Percentiles rank a stretch among this genome's conserved stretches.
Evolutionary conservation across 2,329 filamentous ascomycete species (phyloP).

Genomic region (Colletotrichum liaoningense): DNA sequence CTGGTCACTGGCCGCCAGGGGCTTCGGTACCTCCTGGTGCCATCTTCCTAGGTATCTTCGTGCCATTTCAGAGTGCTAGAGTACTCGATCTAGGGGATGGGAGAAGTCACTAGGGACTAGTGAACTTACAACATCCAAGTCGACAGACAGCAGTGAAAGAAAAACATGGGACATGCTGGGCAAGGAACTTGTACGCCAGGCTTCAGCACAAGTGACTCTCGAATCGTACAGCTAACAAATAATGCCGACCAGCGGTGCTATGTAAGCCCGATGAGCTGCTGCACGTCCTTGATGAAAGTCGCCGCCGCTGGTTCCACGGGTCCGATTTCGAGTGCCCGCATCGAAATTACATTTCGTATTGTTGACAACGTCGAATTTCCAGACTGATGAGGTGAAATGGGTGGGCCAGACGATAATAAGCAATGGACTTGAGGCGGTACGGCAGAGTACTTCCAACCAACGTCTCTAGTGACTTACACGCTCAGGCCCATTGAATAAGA

Average conservation of each 20-base stretch:
- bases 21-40: neutral
- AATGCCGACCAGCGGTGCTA: neutral
- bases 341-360: constrained; percentile 31
- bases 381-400: constrained; percentile 1
- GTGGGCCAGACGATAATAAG: constrained; percentile 1
- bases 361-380: constrained; percentile 5
- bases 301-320: neutral
- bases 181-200: neutral
- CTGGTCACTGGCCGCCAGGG: constrained; percentile 20
- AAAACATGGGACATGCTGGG: neutral
- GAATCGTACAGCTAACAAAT: neutral
- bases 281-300: neutral
- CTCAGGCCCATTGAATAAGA: neutral
- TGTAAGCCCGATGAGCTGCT: neutral
- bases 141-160: neutral
- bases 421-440: neutral
- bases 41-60: neutral
- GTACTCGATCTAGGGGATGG: neutral
- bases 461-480: neutral
- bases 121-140: neutral
- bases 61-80: neutral
- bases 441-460: neutral
- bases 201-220: neutral
- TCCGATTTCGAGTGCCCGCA: neutral
- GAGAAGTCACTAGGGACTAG: neutral